These are phyloP conservation scores for Lactarius evosmus DNA, from an alignment of 768 basidiomycete genomes.

Conservation along the genomic window DNA sequence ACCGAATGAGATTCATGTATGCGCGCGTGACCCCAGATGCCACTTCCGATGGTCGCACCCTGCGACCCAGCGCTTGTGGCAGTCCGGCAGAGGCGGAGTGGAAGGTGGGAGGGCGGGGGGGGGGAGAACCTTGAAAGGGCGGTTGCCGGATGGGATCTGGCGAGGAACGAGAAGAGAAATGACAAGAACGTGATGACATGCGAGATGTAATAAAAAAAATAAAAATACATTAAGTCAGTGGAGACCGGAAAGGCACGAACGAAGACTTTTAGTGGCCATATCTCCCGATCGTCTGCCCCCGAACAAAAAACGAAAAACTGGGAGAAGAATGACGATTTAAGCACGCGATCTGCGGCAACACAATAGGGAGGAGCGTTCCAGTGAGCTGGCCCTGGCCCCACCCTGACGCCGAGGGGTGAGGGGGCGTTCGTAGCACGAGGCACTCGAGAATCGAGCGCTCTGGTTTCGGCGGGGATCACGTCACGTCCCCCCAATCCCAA, in stretches of 20 bases:
- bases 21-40: slow-evolving; percentile 8
- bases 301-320: not conserved
- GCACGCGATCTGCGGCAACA: slow-evolving; percentile 24
- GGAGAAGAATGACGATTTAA: slow-evolving; percentile 15
- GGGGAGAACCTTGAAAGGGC: not conserved
- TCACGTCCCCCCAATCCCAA: not conserved
- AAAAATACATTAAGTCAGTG: not conserved
- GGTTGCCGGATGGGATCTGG: slow-evolving; percentile 1
- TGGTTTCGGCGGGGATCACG: not conserved
- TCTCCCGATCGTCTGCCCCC: not conserved
- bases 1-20: not conserved
- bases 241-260: slow-evolving; percentile 5
- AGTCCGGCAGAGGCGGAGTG: not conserved
- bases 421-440: slow-evolving; percentile 23
- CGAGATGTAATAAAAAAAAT: not conserved
- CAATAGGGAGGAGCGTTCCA: slow-evolving; percentile 22
- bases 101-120: not conserved
- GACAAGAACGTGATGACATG: no score
- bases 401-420: not conserved
- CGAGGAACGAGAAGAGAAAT: no score
- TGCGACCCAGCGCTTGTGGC: not conserved
- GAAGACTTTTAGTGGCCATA: not conserved
- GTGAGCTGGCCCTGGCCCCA: slow-evolving; percentile 8
- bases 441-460: not conserved
- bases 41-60: slow-evolving; percentile 8